Conservation (phyloP, 2,329 filamentous ascomycete species). For the Colletotrichum sp. region DNA sequence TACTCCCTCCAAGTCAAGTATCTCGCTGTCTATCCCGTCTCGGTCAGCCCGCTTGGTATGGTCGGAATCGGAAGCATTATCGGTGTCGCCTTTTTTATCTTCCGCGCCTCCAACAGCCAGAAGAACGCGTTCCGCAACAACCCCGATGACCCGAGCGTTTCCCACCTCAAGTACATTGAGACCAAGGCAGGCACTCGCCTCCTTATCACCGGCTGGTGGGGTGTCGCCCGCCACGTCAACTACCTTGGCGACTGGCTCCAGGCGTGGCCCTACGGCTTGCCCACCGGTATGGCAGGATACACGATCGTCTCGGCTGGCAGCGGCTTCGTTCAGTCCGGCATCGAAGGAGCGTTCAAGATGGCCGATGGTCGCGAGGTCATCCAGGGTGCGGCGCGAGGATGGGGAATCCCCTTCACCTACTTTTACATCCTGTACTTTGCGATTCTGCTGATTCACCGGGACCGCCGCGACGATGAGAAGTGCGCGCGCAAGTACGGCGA, state of each 20-base stretch:
- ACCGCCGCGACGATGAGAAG: slow-evolving; percentile 87
- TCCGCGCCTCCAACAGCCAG: slow-evolving; percentile 91
- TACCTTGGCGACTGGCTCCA: slow-evolving; percentile 96
- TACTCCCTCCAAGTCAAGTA: slow-evolving; percentile 88
- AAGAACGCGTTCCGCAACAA: slow-evolving; percentile 95
- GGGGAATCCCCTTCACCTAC: slow-evolving; percentile 88
- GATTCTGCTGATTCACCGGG: slow-evolving; percentile 82
- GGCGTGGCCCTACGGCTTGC: slow-evolving; percentile 87
- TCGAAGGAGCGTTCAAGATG: slow-evolving; percentile 59
- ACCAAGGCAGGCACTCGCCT: slow-evolving; percentile 83
- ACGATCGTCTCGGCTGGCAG: slow-evolving; percentile 65
- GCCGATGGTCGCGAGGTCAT: slow-evolving; percentile 68
- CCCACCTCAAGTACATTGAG: slow-evolving; percentile 83
- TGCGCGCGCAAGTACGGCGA: slow-evolving; percentile 89
- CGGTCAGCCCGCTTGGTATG: slow-evolving; percentile 73
- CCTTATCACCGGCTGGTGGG: slow-evolving; percentile 92
- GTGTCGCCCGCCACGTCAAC: slow-evolving; percentile 89
- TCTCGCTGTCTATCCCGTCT: slow-evolving; percentile 78
- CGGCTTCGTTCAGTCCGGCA: slow-evolving; percentile 46
- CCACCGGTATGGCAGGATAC: slow-evolving; percentile 85
- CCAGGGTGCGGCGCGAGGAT: slow-evolving; percentile 76
- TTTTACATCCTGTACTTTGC: slow-evolving; percentile 96
- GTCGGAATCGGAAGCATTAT: slow-evolving; percentile 70
- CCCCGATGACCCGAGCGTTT: slow-evolving; percentile 77
- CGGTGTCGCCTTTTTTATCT: slow-evolving; percentile 81